phyloP scores from a whole-genome alignment of 345 rosid genomes.

The Eutrema japonicum region DNA sequence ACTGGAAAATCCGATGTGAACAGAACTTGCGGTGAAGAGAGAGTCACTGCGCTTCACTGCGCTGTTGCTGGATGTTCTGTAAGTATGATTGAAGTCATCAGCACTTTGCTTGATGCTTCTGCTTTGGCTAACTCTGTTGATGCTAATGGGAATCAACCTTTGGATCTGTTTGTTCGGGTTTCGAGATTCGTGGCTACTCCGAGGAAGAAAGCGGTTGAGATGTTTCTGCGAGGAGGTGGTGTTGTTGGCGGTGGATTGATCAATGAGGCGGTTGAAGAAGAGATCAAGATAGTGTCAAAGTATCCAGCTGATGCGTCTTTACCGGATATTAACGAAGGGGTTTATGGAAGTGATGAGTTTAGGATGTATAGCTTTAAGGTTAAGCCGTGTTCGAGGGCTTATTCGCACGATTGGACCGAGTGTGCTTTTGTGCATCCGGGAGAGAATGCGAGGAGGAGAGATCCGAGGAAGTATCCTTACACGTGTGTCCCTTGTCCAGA shows the following conservation, averaged over 20 bases:
- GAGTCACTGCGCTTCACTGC: constrained; percentile 90
- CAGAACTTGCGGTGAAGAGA: constrained; percentile 73
- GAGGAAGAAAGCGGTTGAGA: constrained; percentile 57
- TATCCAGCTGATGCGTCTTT: constrained; percentile 81
- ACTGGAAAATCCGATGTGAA: constrained; percentile 64
- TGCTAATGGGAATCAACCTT: constrained; percentile 68
- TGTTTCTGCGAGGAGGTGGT: constrained; percentile 67
- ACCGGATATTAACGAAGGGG: constrained; percentile 86
- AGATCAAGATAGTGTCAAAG: constrained; percentile 36
- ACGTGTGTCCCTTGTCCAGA: constrained; percentile 98
- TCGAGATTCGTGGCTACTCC: constrained; percentile 38
- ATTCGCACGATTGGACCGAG: constrained; percentile 98
- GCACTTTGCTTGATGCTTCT: constrained; percentile 64
- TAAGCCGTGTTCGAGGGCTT: constrained; percentile 98
- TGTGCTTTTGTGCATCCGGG: constrained; percentile 98
- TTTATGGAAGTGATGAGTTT: constrained; percentile 87
- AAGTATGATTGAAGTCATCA: constrained; percentile 52
- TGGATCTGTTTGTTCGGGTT: constrained; percentile 57
- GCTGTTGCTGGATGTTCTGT: constrained; percentile 81
- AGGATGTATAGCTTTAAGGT: constrained; percentile 93
- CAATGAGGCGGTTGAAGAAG: constrained; percentile 47
- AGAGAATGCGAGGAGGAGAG: constrained; percentile 97
- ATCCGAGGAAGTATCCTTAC: constrained; percentile 91
- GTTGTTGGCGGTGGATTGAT: constrained; percentile 8
- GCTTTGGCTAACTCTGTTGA: constrained; percentile 63